These are phyloP conservation scores for Scheffersomyces stambukii DNA, from an alignment of 1,139 yeast species.

Conservation along the genomic window DNA sequence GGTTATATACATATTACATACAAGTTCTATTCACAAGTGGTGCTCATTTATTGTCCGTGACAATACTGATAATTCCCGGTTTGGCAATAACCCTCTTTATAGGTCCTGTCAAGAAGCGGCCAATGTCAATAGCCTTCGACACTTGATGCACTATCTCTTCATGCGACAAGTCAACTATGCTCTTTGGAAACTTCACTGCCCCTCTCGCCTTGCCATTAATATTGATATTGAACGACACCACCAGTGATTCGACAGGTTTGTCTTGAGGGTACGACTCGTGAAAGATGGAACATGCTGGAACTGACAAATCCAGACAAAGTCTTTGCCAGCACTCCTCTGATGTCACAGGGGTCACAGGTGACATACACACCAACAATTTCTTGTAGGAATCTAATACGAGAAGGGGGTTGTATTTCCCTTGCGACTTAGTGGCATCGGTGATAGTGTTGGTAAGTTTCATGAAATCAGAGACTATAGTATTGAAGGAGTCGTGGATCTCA, in stretches of 20 bases:
- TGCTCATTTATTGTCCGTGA: too few relatives aligned
- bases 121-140: too few relatives aligned
- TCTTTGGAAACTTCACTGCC: too few relatives aligned
- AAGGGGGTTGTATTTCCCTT: conserved; percentile 20
- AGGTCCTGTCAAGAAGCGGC: too few relatives aligned
- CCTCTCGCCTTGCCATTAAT: conserved; percentile 68
- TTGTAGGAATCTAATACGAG: conserved; percentile 40
- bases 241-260: conserved; percentile 32
- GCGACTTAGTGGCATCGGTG: conserved; percentile 29
- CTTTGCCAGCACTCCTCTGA: conserved; percentile 81
- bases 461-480: conserved; percentile 82
- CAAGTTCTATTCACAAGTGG: too few relatives aligned
- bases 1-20: too few relatives aligned
- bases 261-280: conserved; percentile 49
- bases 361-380: conserved; percentile 52
- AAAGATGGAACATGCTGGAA: conserved; percentile 50
- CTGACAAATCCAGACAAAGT: conserved; percentile 23
- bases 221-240: conserved; percentile 47
- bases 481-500: conserved; percentile 57
- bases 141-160: too few relatives aligned
- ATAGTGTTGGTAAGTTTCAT: conserved; percentile 77
- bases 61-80: conserved; percentile 26
- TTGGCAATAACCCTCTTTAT: conserved; percentile 23
- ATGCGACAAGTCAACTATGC: too few relatives aligned
- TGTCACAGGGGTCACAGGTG: conserved; percentile 77